Evolutionary conservation across 2,329 filamentous ascomycete genomes (phyloP).

Genomic region (Ophioceras dolichostomum): DNA sequence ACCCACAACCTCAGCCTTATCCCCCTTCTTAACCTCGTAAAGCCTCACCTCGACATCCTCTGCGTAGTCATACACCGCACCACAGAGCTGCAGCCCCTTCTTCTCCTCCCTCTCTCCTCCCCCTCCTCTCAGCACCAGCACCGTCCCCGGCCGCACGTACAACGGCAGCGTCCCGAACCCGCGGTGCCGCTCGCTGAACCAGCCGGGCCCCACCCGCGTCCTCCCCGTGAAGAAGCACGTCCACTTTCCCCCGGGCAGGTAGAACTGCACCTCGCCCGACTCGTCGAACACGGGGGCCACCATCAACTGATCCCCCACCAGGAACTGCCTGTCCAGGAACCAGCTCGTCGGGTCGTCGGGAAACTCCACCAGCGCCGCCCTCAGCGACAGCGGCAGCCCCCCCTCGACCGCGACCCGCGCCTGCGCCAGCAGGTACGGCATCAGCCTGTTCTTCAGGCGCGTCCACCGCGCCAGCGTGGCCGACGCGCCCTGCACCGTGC

Average conservation of each 20-base stretch:
- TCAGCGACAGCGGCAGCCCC: conserved; percentile 29
- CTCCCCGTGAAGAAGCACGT: conserved; percentile 35
- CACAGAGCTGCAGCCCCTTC: neutral
- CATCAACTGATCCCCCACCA: conserved; percentile 54
- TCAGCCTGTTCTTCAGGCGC: conserved; percentile 35
- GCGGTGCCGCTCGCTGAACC: conserved; percentile 50
- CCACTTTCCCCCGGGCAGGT: conserved; percentile 39
- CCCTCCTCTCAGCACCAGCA: neutral
- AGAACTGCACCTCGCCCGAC: conserved; percentile 52
- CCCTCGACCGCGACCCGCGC: conserved; percentile 14
- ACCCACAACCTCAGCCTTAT: neutral
- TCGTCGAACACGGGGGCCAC: conserved; percentile 54
- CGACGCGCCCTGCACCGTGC: conserved; percentile 39
- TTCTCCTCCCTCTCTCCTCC: neutral
- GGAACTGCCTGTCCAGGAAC: conserved; percentile 58
- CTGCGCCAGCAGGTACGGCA: conserved; percentile 39
- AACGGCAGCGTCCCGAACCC: conserved; percentile 45
- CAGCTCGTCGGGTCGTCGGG: conserved; percentile 57
- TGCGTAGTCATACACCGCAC: conserved; percentile 1
- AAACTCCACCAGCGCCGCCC: conserved; percentile 59
- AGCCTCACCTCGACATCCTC: conserved; percentile 2
- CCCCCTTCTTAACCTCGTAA: neutral
- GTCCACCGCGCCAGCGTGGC: conserved; percentile 34
- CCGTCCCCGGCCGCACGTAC: conserved; percentile 29
- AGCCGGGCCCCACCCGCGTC: conserved; percentile 35